Base-by-base conservation (phyloP, 208 protist species). In the Trypanosoma avium region DNA sequence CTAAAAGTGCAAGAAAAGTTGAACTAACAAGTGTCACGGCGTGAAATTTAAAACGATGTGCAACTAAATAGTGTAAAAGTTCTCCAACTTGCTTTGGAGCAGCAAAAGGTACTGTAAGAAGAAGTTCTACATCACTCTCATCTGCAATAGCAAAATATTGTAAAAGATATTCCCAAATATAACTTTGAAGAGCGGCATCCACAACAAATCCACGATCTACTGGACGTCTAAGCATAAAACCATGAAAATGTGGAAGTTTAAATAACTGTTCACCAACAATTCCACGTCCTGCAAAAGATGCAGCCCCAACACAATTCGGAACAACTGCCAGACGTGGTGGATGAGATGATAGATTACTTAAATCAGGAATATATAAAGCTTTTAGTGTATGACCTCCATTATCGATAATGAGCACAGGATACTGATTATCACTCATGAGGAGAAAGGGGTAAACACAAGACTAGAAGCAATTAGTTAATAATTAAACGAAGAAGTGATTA, bases 301-400 rank as follows among this genome's bases (percentile, higher is more conserved):
- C 73, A 10, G 84, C 82, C 3, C 88, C 88, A 32, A 90, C 76
- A 49, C 81, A 84, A 65, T 94, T 90, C 12, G 88, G 84, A 12
- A 94, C 49, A 43, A 60, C 61, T 30, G 48, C 70, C 24, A 56
- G 46, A 8, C 56, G 40, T 46, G 55, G 55, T 46, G 55, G 56
- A 19, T 58, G 36, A 13, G n/a, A 15, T 1, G 29, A 7, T 4
- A 38, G 40, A 33, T 63, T 70, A 27, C 7, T 17, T 30, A 46
- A 36, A 53, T 58, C 13, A 50, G 74, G 56, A 35, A 93, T 61
- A 48, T 84, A 88, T 24, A 94, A 75, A 8, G 81, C 82, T 72
- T 94, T 94, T 42, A 94, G 60, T 59, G 52, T 72, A 65, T 86
- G 75, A 8, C 84, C 88, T 8, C 88, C 88, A 62, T 92, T 94